Conservation (phyloP, 1,284 basidiomycete genomes). For the Ganoderma meredithae region DNA sequence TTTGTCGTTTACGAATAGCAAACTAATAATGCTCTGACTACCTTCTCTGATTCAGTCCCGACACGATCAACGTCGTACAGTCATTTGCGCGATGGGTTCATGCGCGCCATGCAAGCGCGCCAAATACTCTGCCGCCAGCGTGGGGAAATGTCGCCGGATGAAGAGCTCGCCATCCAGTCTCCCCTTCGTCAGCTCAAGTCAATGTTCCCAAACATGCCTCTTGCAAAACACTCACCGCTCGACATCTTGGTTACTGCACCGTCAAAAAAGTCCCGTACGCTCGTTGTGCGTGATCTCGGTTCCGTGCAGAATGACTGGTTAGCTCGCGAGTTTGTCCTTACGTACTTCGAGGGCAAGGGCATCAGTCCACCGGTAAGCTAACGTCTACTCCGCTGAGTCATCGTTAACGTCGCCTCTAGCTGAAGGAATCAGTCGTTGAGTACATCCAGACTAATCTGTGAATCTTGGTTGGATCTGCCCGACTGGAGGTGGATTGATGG, state of each 20-base stretch:
- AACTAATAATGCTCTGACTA: neutral
- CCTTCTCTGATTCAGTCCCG: conserved; percentile 61
- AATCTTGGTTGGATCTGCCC: neutral
- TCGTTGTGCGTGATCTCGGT: conserved; percentile 79
- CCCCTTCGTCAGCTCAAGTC: conserved; percentile 78
- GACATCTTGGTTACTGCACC: conserved; percentile 72
- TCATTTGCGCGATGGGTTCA: conserved; percentile 88
- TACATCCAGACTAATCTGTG: conserved; percentile 31
- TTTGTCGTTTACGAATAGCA: no score
- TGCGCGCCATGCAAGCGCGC: conserved; percentile 76
- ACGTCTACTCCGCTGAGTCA: no score
- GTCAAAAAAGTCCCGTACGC: conserved; percentile 51
- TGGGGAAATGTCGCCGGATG: conserved; percentile 62
- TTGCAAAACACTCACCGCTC: conserved; percentile 70
- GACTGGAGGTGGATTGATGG: neutral
- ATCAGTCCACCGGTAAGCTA: conserved; percentile 74
- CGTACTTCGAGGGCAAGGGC: conserved; percentile 76
- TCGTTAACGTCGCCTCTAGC: conserved; percentile 26
- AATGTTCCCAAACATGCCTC: conserved; percentile 74
- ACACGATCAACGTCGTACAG: conserved; percentile 82
- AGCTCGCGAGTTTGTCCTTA: conserved; percentile 71
- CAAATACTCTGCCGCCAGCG: conserved; percentile 61
- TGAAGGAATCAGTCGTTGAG: conserved; percentile 41
- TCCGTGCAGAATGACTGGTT: conserved; percentile 77
- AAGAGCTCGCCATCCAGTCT: conserved; percentile 61